These are phyloP conservation scores for Aspergillus ustus DNA, from an alignment of 2,329 filamentous ascomycete species.

Conservation along the genomic window DNA sequence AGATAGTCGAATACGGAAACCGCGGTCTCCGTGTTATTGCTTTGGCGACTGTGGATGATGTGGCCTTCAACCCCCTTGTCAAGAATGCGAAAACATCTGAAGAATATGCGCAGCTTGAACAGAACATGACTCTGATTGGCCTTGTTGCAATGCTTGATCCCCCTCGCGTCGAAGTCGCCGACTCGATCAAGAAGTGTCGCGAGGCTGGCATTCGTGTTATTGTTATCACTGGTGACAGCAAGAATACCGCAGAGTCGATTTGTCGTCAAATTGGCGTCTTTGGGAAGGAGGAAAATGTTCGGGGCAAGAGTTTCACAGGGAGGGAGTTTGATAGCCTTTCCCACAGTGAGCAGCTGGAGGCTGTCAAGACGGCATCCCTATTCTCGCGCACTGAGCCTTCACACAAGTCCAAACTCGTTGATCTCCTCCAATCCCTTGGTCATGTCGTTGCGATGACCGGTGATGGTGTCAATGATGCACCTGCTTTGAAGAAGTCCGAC, in stretches of 20 bases:
- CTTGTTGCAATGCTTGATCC: conserved; percentile 97
- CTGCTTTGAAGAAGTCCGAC: conserved; percentile 96
- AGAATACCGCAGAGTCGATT: conserved; percentile 95
- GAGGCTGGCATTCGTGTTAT: conserved; percentile 94
- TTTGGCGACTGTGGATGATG: conserved; percentile 79
- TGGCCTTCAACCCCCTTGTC: conserved; percentile 71
- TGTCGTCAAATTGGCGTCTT: conserved; percentile 98
- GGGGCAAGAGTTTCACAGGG: conserved; percentile 92
- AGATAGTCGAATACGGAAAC: conserved; percentile 89
- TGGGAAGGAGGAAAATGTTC: conserved; percentile 76
- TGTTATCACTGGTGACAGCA: conserved; percentile 98
- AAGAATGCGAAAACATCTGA: conserved; percentile 77
- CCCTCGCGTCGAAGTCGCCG: conserved; percentile 86
- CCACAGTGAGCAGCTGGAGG: conserved; percentile 77
- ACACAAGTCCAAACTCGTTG: conserved; percentile 97
- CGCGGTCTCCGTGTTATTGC: conserved; percentile 93
- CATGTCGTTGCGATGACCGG: conserved; percentile 99
- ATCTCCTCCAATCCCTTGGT: conserved; percentile 87
- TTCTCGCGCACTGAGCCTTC: conserved; percentile 95
- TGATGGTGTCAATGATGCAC: conserved; percentile 97
- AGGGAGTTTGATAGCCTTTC: conserved; percentile 89
- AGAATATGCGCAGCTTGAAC: conserved; percentile 86
- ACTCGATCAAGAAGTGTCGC: conserved; percentile 85
- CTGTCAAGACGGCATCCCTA: conserved; percentile 81
- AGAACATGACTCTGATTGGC: conserved; percentile 91